Evolutionary conservation across 192 early-diverging fungal species (phyloP).

Genomic region (Entophlyctis luteolus): DNA sequence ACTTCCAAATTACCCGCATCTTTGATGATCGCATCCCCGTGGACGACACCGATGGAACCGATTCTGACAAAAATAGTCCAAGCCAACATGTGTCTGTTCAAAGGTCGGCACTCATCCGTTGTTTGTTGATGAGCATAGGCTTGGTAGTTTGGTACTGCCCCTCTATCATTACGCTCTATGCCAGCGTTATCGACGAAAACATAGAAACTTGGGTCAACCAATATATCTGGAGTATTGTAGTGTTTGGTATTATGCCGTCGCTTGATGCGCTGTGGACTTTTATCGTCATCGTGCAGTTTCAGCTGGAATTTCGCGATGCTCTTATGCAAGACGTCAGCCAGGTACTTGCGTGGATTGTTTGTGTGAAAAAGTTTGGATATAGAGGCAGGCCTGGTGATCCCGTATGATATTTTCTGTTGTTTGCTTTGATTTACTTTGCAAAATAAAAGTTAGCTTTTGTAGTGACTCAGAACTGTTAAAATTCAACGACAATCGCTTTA

Average conservation of each 20-base stretch:
- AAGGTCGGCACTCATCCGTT: constrained; percentile 9
- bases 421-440: no score
- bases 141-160: constrained; percentile 15
- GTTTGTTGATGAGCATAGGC: constrained; percentile 12
- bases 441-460: no score
- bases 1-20: constrained; percentile 11
- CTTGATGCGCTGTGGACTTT: constrained; percentile 19
- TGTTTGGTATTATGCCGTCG: neutral
- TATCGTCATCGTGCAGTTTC: constrained; percentile 16
- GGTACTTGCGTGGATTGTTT: no score
- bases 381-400: no score
- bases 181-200: neutral
- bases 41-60: no score
- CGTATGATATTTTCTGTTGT: no score
- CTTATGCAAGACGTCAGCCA: no score
- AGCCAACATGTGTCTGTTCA: constrained; percentile 1
- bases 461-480: no score
- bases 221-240: neutral
- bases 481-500: no score
- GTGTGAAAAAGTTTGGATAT: no score
- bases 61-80: no score
- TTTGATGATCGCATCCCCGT: neutral
- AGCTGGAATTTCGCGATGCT: no score
- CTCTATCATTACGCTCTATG: neutral
- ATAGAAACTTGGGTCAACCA: neutral